phyloP scores from a whole-genome alignment of 768 basidiomycete species.

The Auriculariales sp. region DNA sequence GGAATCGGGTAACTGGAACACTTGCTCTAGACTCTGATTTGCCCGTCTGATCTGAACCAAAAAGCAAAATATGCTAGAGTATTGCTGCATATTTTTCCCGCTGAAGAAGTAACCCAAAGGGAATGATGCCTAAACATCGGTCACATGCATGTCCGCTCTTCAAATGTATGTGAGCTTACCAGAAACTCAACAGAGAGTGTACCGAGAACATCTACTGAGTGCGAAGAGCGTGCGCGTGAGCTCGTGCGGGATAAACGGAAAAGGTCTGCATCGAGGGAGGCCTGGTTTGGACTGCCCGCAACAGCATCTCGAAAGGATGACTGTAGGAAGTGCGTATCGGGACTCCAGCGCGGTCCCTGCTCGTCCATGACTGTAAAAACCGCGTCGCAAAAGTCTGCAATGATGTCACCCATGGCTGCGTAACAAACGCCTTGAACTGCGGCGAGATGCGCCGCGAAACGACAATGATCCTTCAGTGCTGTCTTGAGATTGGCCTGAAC shows the following conservation, averaged over 20 bases:
- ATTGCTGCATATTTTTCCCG: constrained; percentile 36
- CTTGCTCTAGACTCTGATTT: constrained; percentile 48
- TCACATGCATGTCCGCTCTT: not conserved
- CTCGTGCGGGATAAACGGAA: constrained; percentile 60
- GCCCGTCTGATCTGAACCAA: constrained; percentile 61
- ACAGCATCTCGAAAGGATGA: constrained; percentile 58
- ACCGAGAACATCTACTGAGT: constrained; percentile 50
- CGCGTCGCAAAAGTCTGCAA: too few species aligned
- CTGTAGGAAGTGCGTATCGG: constrained; percentile 78
- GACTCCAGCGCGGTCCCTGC: too few species aligned
- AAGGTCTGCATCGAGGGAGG: constrained; percentile 51
- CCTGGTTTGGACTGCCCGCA: constrained; percentile 19
- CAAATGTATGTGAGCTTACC: constrained; percentile 15
- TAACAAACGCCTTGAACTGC: too few species aligned
- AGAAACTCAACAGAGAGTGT: constrained; percentile 66
- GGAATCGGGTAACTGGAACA: not conserved
- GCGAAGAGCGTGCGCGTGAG: constrained; percentile 28
- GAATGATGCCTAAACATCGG: constrained; percentile 30
- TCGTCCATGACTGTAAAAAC: too few species aligned
- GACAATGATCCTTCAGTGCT: too few species aligned
- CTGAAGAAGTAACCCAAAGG: constrained; percentile 69
- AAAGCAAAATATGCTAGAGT: constrained; percentile 56
- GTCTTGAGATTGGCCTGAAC: too few species aligned
- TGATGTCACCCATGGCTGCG: too few species aligned
- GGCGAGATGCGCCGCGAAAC: too few species aligned